A percentile compares a stretch with the other conserved stretches of the same genome.
These are phyloP conservation scores for Hibiscus tridactylites DNA, from an alignment of 345 rosid genomes.

Conservation along the genomic window DNA sequence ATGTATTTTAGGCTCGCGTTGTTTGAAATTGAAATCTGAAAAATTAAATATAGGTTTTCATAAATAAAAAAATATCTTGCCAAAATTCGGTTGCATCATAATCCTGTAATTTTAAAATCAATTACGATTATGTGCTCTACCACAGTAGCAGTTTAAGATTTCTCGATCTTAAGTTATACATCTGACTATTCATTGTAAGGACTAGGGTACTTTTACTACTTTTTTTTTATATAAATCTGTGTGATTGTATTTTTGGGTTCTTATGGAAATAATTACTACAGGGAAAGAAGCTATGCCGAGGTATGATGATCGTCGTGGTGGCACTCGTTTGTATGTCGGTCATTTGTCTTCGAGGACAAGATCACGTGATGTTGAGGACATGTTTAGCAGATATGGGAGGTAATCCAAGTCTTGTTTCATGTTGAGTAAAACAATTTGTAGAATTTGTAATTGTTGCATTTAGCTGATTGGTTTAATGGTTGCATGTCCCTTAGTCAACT, in stretches of 20 bases:
- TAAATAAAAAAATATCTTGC: background rate
- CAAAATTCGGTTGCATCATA: no score
- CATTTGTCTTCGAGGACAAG: conserved; percentile 56
- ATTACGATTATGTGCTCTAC: no score
- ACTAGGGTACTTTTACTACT: background rate
- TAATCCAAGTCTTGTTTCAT: conserved; percentile 2
- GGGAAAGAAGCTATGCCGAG: conserved; percentile 50
- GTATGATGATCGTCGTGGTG: conserved; percentile 54
- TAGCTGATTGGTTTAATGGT: background rate
- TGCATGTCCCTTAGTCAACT: background rate
- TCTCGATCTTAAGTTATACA: no score
- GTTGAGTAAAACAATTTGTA: background rate
- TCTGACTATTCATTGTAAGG: conserved; percentile 6
- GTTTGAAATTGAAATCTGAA: conserved; percentile 1
- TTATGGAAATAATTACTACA: conserved; percentile 7
- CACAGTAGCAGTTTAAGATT: no score
- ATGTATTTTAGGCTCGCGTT: background rate
- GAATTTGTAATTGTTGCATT: background rate
- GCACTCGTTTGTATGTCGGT: conserved; percentile 66
- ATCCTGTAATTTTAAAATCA: no score
- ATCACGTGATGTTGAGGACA: conserved; percentile 61
- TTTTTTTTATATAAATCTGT: background rate
- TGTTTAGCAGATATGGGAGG: conserved; percentile 78
- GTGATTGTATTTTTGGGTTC: background rate
- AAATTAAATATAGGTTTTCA: background rate